Conservation (phyloP, 176 grass and related monocot genomes). For the Bothriochloa decipiens region DNA sequence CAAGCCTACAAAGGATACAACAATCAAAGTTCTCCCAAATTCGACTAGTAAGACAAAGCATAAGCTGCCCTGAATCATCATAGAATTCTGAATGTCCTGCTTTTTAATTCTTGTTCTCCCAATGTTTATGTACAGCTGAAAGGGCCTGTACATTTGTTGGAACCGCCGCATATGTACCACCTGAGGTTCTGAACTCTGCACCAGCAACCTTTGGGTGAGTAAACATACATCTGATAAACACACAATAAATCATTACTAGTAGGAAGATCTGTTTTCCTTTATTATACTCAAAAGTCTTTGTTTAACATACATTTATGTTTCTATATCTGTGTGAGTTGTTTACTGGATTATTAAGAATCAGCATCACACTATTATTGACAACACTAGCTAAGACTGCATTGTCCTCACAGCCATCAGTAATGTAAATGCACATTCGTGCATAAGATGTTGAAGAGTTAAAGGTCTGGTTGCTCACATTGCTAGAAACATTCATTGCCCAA, state of each 20-base stretch:
- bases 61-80: not conserved
- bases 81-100: not conserved
- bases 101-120: conserved; percentile 4
- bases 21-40: conserved; percentile 89
- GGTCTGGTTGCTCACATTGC: not conserved
- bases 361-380: not conserved
- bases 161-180: conserved; percentile 94
- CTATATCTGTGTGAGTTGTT: not conserved
- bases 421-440: not conserved
- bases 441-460: conserved; percentile 27
- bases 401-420: not conserved
- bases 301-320: conserved; percentile 33
- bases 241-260: not conserved
- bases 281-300: not conserved
- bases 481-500: not conserved
- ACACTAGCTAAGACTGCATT: not conserved
- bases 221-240: conserved; percentile 2
- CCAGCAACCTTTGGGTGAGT: conserved; percentile 93
- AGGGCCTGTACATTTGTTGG: conserved; percentile 97
- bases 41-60: conserved; percentile 69
- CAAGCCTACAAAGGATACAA: conserved; percentile 79
- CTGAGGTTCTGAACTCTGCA: conserved; percentile 93
- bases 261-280: conserved; percentile 12
- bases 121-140: conserved; percentile 61
- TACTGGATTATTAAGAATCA: conserved; percentile 1